Conservation (phyloP, 306 rosid species). For the Lathyrus aphaca region DNA sequence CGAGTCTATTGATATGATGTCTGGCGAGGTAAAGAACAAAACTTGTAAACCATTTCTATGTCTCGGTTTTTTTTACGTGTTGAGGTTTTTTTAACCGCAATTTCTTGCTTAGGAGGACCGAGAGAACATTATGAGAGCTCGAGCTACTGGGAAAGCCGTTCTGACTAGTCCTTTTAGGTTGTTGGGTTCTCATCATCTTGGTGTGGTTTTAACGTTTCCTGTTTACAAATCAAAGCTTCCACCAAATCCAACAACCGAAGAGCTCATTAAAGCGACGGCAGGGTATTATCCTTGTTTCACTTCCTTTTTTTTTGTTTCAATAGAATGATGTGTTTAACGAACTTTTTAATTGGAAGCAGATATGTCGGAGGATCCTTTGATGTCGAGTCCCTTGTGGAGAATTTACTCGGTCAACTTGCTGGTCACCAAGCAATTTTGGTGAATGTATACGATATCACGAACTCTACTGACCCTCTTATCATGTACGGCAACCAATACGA, state of each 20-base stretch:
- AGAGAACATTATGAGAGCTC: conserved; percentile 91
- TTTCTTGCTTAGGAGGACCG: conserved; percentile 76
- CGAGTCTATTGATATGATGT: conserved; percentile 98
- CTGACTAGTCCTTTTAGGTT: conserved; percentile 94
- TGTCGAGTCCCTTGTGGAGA: conserved; percentile 96
- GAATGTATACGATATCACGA: conserved; percentile 86
- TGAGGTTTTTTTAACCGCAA: not conserved
- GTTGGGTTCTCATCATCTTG: conserved; percentile 94
- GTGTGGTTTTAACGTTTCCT: conserved; percentile 97
- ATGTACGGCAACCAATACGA: conserved; percentile 91
- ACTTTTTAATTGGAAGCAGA: conserved; percentile 51
- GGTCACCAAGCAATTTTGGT: conserved; percentile 93
- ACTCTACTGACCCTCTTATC: conserved; percentile 67
- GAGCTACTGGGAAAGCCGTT: conserved; percentile 98
- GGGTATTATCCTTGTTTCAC: conserved; percentile 63
- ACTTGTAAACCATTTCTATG: not conserved
- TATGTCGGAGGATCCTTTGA: conserved; percentile 98
- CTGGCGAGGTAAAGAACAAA: conserved; percentile 78
- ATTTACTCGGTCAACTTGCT: conserved; percentile 97
- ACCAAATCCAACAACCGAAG: conserved; percentile 64
- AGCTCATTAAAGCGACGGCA: conserved; percentile 76
- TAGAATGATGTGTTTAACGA: conserved; percentile 36
- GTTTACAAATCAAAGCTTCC: conserved; percentile 92
- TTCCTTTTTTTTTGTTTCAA: conserved; percentile 14
- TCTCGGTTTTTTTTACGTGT: not conserved